Evolutionary conservation across 176 grass and related monocot genomes (phyloP).

Genomic region (Carex littledalei): DNA sequence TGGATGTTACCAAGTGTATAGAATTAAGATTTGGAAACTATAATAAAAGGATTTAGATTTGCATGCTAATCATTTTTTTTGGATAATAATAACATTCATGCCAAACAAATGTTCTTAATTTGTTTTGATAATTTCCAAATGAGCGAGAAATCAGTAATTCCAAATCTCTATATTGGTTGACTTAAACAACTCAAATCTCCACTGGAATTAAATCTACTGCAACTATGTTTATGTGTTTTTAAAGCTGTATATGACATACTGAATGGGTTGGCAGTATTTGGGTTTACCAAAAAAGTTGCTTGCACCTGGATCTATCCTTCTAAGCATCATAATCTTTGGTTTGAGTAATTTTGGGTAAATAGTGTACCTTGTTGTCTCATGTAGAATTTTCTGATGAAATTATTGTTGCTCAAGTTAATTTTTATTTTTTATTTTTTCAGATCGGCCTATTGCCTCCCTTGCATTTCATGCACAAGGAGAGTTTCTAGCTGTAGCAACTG

Average conservation of each 20-base stretch:
- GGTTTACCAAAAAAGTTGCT: background rate
- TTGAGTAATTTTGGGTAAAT: background rate
- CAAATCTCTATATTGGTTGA: background rate
- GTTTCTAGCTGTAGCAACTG: conserved; percentile 92
- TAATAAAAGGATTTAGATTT: background rate
- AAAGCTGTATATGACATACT: background rate
- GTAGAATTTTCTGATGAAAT: background rate
- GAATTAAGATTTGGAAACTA: background rate
- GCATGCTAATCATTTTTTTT: background rate
- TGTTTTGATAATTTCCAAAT: background rate
- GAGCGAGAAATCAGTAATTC: background rate
- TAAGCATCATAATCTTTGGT: background rate
- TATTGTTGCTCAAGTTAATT: conserved; percentile 17
- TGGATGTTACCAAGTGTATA: background rate
- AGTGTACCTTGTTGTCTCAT: background rate
- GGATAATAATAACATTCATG: background rate
- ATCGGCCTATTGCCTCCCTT: conserved; percentile 94
- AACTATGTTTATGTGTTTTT: background rate
- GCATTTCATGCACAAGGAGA: conserved; percentile 98
- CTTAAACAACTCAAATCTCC: background rate
- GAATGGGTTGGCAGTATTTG: background rate
- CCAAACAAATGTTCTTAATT: too few relatives aligned
- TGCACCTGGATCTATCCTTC: background rate
- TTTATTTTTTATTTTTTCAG: conserved; percentile 40
- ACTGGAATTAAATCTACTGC: background rate